These are phyloP conservation scores for Sophora flavescens DNA, from an alignment of 306 rosid genomes.

Conservation along the genomic window DNA sequence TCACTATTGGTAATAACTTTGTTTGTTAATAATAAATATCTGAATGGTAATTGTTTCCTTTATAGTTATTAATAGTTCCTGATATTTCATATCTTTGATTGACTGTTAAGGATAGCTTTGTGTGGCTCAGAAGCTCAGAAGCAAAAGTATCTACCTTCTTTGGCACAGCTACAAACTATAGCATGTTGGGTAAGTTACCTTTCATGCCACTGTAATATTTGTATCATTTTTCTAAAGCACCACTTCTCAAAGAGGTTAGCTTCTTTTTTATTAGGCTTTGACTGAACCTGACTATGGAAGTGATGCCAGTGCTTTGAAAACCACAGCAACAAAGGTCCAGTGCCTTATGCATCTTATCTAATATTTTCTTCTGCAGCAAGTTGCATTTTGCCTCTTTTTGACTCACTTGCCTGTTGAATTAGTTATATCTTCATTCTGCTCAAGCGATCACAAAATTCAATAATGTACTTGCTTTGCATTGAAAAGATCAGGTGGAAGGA, in stretches of 20 bases:
- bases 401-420: not conserved
- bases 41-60: slow-evolving; percentile 6
- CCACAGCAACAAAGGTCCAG: slow-evolving; percentile 73
- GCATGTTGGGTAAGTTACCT: slow-evolving; percentile 78
- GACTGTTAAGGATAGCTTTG: slow-evolving; percentile 60
- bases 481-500: slow-evolving; percentile 77
- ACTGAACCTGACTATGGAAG: slow-evolving; percentile 95
- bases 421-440: slow-evolving; percentile 21
- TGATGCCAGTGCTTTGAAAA: slow-evolving; percentile 81
- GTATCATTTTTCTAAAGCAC: slow-evolving; percentile 25
- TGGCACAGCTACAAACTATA: slow-evolving; percentile 72
- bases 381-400: slow-evolving; percentile 5
- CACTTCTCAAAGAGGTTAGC: slow-evolving; percentile 35
- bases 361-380: not conserved
- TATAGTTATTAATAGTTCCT: slow-evolving; percentile 34
- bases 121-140: slow-evolving; percentile 92
- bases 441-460: slow-evolving; percentile 35
- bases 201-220: slow-evolving; percentile 24
- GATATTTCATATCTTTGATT: slow-evolving; percentile 39
- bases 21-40: slow-evolving; percentile 8
- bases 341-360: slow-evolving; percentile 35
- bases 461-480: slow-evolving; percentile 41
- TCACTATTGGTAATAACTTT: slow-evolving; percentile 73
- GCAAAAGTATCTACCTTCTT: slow-evolving; percentile 80
- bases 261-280: slow-evolving; percentile 63